Base-by-base conservation (phyloP, 2,329 filamentous ascomycete genomes). In the Claviceps purpurea region DNA sequence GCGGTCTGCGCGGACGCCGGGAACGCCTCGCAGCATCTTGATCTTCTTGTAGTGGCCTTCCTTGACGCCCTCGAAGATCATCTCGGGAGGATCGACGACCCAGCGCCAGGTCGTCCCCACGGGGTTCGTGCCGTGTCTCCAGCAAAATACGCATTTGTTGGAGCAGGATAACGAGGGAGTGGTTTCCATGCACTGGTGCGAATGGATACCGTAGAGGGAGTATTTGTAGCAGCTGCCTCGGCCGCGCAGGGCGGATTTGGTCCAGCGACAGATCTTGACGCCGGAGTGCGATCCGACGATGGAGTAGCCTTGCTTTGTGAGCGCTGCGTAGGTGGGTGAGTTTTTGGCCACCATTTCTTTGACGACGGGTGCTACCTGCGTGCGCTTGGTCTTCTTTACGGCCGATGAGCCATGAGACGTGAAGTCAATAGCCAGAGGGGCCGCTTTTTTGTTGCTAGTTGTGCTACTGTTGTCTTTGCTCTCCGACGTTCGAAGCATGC, bases 101-200 rank as follows among this genome's bases (percentile, higher is more conserved):
- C 91, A 98, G 55, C 91, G 84, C 91, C 93, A 97, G 4, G 86
- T 95, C 2, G 93, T 97, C 47, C 90, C 90, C 0, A 97, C 93
- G 0, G 91, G 91, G 65, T 97, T 98, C 0, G 93, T 97, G 50
- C 91, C 93, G 64, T 97, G 93, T 6, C 93, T 84, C 93, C 91
- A 98, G 76, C 91, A 98, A 68, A 97, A 98, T 58, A 98, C 89
- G 67, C 93, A 97, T 68, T 98, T 97, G 73, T 97, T 97, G 56
- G 86, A 93, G 75, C 91, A 98, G 10, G 89, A 95, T 4, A 98
- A 79, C 0, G 90, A 95, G 0, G 91, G 91, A 0, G 91, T 97
- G 2, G 91, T 91, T 70, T 98, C 91, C 93, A 98, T 98, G 69
- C 91, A 98, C 56, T 95, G 85, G 64, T 98, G 93, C 0, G 90